A percentile compares a stretch with the other conserved stretches of the same genome.
Conservation (phyloP, 768 basidiomycete species). For the Boletus fagicola region DNA sequence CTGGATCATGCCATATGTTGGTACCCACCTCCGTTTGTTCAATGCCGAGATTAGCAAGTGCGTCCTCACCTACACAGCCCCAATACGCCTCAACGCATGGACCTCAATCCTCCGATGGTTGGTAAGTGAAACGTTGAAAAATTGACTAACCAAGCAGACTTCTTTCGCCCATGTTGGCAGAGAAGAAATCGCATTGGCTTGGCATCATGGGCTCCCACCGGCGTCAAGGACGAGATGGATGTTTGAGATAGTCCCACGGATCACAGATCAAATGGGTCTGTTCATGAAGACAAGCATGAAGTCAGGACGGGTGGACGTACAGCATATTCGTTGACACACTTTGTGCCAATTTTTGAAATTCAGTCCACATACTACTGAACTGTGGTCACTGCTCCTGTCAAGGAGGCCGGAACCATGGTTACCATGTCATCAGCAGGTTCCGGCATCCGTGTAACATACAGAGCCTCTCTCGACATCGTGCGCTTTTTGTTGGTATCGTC, state of each 20-base stretch:
- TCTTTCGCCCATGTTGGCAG: constrained; percentile 94
- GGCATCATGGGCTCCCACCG: constrained; percentile 80
- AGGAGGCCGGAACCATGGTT: too few species aligned
- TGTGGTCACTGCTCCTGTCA: too few species aligned
- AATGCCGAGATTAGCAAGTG: too few species aligned
- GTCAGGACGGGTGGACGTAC: too few species aligned
- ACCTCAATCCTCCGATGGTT: background rate
- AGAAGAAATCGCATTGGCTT: constrained; percentile 95
- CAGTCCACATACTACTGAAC: too few species aligned
- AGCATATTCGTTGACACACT: too few species aligned
- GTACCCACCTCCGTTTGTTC: too few species aligned
- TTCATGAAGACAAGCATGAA: too few species aligned
- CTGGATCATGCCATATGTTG: too few species aligned
- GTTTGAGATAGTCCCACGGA: constrained; percentile 84
- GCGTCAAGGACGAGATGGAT: constrained; percentile 97
- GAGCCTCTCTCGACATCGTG: constrained; percentile 47
- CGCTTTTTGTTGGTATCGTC: background rate
- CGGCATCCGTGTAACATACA: constrained; percentile 60
- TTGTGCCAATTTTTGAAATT: too few species aligned
- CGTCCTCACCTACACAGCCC: too few species aligned
- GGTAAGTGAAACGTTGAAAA: background rate
- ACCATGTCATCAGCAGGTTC: constrained; percentile 5
- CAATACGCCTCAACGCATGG: too few species aligned
- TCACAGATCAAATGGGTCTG: constrained; percentile 44
- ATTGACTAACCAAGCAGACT: constrained; percentile 81